Evolutionary conservation across 768 basidiomycete genomes (phyloP), one percentile per base, ranked within the genome.

Genomic region (Goffeauzyma gilvescens): DNA sequence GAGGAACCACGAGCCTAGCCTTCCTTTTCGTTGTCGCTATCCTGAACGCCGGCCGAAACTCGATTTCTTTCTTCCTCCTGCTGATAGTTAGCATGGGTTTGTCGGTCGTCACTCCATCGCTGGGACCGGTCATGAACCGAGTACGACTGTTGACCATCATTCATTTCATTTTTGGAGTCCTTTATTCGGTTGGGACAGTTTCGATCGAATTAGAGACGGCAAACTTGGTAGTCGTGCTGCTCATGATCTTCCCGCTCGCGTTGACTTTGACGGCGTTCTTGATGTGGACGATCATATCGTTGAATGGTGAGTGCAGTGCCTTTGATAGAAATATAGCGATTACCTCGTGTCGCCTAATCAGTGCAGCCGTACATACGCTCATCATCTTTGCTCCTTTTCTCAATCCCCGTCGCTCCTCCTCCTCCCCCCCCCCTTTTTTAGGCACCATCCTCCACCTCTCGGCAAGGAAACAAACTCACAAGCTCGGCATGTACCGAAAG

Each of bases 1-100:
- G 54, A 17, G 55, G 63, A 8, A 42, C 58, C 4, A 38, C 45
- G 4, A 55, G 54, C 2, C 76, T 86, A 0, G 73, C 79, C n/a
- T 90, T 96, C 66, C 76, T 98, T 32, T 81, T 95, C 45, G 80
- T 13, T 83, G 86, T 90, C 30, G 81, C 87, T n/a, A 83, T 89
- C 46, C 68, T 96, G 32, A 89, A 95, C 55, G 90, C 93, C 7
- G 89, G 81, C 5, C 69, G 93, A 34, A 96, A 96, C 56, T 60
- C 86, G 2, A 70, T 89, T 60, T 87, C 84, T 1, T 87, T 96
- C 68, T 95, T 96, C 67, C 75, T 96, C 71, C 71, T 98, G 17
- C 69, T 95, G 17, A 77, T 96, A 33, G 89, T 95, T 20, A 78
- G 82, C 4, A 73, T 95, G 54, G 93, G 93, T 26, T 68, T 93